Conservation (phyloP, 1,284 basidiomycete species). For the Ganoderma multipileum region DNA sequence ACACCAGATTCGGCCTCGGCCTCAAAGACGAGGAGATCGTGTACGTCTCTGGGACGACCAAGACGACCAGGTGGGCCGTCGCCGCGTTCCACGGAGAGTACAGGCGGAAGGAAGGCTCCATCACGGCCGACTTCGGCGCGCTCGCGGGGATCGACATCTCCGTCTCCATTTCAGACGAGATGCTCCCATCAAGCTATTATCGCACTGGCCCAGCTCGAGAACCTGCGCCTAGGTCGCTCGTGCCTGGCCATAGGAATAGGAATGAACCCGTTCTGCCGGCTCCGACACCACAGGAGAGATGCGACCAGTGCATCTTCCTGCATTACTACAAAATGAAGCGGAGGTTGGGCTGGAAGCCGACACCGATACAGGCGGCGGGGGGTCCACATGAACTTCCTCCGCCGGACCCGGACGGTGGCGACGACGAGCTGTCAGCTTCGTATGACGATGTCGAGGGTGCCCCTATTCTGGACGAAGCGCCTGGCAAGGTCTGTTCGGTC, state of each 20-base stretch:
- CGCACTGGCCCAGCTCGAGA: neutral
- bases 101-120: constrained; percentile 7
- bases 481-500: neutral
- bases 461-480: neutral
- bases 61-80: constrained; percentile 22
- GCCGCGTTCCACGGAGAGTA: constrained; percentile 18
- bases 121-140: constrained; percentile 9
- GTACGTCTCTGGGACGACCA: constrained; percentile 16
- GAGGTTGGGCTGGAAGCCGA: constrained; percentile 11
- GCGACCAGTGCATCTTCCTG: constrained; percentile 34
- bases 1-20: constrained; percentile 4
- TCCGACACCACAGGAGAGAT: neutral
- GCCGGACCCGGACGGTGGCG: constrained; percentile 7
- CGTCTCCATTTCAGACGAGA: constrained; percentile 9
- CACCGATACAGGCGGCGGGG: constrained; percentile 26
- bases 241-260: neutral
- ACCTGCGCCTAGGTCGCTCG: neutral
- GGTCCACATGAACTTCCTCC: constrained; percentile 26
- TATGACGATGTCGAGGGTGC: neutral
- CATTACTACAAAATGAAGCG: constrained; percentile 34
- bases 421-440: neutral
- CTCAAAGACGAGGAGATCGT: constrained; percentile 18
- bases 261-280: neutral
- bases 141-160: constrained; percentile 8
- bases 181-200: constrained; percentile 6